These are phyloP conservation scores for Novymonas esmeraldas DNA, from an alignment of 208 protist species.

Conservation along the genomic window DNA sequence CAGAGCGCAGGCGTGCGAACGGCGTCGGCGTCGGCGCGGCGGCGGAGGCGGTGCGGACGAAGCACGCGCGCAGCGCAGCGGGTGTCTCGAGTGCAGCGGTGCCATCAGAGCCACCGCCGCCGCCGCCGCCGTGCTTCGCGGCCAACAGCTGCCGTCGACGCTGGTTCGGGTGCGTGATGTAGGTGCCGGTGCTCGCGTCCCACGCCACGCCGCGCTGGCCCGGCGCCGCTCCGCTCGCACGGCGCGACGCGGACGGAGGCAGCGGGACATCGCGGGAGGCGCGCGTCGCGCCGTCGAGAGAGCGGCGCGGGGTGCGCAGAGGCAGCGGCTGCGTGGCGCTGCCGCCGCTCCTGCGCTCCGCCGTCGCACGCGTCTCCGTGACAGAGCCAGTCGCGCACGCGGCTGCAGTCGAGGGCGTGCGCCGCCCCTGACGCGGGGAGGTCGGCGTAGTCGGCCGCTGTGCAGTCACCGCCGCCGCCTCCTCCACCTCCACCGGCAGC, in stretches of 20 bases:
- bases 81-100: slow-evolving; percentile 17
- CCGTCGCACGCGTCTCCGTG: neutral
- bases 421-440: neutral
- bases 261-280: neutral
- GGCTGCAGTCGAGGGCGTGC: neutral
- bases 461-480: neutral
- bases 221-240: slow-evolving; percentile 11
- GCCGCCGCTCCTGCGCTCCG: slow-evolving; percentile 3
- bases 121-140: neutral
- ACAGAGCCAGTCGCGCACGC: neutral
- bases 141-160: slow-evolving; percentile 18
- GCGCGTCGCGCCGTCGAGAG: slow-evolving; percentile 2
- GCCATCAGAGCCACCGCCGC: slow-evolving; percentile 2
- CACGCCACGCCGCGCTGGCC: slow-evolving; percentile 30
- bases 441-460: no score
- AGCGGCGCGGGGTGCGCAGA: slow-evolving; percentile 11
- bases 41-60: slow-evolving; percentile 19
- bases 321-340: slow-evolving; percentile 4
- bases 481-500: neutral
- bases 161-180: slow-evolving; percentile 37
- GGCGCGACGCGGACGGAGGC: neutral
- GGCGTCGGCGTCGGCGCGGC: neutral
- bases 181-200: slow-evolving; percentile 24
- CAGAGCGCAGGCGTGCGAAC: slow-evolving; percentile 28
- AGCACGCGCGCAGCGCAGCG: slow-evolving; percentile 23